phyloP scores from a whole-genome alignment of 1,139 yeast species.

The Candida buenavistaensis region DNA sequence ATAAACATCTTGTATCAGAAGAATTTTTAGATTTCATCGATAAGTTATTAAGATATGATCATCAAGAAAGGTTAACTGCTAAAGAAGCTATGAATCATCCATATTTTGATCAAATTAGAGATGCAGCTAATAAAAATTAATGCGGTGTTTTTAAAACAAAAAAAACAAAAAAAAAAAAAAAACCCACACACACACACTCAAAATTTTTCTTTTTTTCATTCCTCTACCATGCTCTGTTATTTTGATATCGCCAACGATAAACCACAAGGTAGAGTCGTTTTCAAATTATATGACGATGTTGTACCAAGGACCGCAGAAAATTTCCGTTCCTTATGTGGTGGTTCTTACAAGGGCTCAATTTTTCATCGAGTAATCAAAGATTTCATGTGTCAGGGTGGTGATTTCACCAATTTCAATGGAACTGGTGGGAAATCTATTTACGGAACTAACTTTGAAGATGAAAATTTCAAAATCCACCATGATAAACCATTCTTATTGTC shows the following conservation, averaged over 20 bases:
- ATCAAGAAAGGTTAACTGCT: constrained; percentile 92
- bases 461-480: constrained; percentile 74
- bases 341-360: constrained; percentile 74
- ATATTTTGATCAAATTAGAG: constrained; percentile 49
- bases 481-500: constrained; percentile 84
- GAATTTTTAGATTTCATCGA: constrained; percentile 85
- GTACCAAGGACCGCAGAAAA: constrained; percentile 95
- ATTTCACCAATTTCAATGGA: constrained; percentile 78
- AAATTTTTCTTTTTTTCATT: no score
- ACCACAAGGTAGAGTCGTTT: constrained; percentile 69
- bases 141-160: no score
- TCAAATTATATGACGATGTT: constrained; percentile 73
- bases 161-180: no score
- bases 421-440: constrained; percentile 95
- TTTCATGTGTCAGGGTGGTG: constrained; percentile 97
- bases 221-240: constrained; percentile 38
- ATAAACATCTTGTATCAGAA: constrained; percentile 63
- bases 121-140: constrained; percentile 3
- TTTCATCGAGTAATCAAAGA: constrained; percentile 92
- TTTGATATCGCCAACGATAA: constrained; percentile 72
- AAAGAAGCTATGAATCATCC: constrained; percentile 91
- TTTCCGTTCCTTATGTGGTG: constrained; percentile 87
- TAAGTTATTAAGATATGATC: constrained; percentile 83
- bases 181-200: no score
- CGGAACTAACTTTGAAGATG: constrained; percentile 95